Percentiles rank a stretch among this genome's conserved stretches.
Conservation (phyloP, 2,329 filamentous ascomycete species). For the Botrytis aclada region DNA sequence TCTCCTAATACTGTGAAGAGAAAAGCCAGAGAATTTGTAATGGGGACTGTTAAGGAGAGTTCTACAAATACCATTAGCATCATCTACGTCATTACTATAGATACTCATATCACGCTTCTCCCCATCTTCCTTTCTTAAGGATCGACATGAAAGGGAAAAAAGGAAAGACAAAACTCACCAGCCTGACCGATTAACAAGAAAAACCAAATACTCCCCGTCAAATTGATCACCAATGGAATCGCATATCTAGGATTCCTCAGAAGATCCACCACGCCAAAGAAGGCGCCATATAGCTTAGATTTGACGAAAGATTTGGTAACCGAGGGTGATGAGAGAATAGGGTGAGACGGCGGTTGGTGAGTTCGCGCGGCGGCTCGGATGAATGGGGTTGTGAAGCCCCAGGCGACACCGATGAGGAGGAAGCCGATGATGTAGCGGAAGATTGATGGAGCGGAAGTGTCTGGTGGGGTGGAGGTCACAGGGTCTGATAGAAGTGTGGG, state of each 20-base stretch:
- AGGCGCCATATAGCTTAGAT: conserved; percentile 58
- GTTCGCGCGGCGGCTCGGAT: conserved; percentile 80
- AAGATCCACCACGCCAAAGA: conserved; percentile 75
- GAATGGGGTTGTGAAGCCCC: conserved; percentile 91
- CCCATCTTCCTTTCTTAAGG: not conserved
- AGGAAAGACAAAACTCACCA: conserved; percentile 54
- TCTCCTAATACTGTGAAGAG: conserved; percentile 94
- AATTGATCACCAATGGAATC: conserved; percentile 77
- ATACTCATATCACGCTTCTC: not conserved
- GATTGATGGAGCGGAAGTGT: conserved; percentile 44
- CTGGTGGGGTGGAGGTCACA: not conserved
- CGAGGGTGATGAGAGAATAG: conserved; percentile 50
- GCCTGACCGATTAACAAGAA: conserved; percentile 90
- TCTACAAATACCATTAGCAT: conserved; percentile 51
- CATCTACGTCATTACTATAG: not conserved
- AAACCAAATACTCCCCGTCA: conserved; percentile 95
- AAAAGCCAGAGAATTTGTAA: conserved; percentile 91
- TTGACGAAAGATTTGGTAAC: conserved; percentile 59
- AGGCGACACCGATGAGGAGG: conserved; percentile 84
- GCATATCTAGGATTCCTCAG: conserved; percentile 80
- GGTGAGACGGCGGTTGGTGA: conserved; percentile 63
- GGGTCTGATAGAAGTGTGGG: conserved; percentile 11
- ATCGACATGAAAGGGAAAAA: not conserved
- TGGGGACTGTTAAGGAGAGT: conserved; percentile 87
- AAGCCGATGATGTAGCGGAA: conserved; percentile 88